Base-by-base conservation (phyloP, 2,329 filamentous ascomycete species). In the Aspergillus fumigatus region DNA sequence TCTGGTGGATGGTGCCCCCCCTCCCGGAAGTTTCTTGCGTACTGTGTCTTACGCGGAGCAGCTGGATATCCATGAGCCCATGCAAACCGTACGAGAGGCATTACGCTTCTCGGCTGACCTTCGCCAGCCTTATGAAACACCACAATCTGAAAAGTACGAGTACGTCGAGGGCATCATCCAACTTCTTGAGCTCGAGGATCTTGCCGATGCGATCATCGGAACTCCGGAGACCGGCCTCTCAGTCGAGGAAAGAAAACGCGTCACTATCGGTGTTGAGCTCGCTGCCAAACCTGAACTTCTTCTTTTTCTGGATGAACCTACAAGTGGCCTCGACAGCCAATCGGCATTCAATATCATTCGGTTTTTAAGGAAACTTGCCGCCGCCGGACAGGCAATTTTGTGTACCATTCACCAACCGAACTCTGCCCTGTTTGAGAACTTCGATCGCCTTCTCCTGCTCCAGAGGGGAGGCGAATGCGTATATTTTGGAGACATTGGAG, bases 391-490 rank as follows among this genome's bases (percentile, higher is more conserved):
- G 65, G 85, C 85, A 0, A 84, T 89, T 51, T 73, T 89, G 48
- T 87, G 85, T 65, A 89, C 86, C 0, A 88, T 88, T 51, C 86
- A 88, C 65, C 85, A 88, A 61, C 86, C 86, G 3, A 85, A 81
- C 3, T 84, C 83, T 0, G 78, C 85, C 21, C 75, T 88, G 1
- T 84, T 88, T 54, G 79, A 86, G 58, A 80, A 88, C 62, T 89
- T 89, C 68, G 86, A 88, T 66, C 86, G 85, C 74, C 81, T 88
- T 1, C 77, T 89, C 0, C 81, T 84, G 1, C 77, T 88, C 10
- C 84, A 85, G 56, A 82, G 79, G 1, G 84, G 84, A 9, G 85
- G 84, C 19, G 85, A 86, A 65, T 85, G 83, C 0, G 86, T 87
- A 62, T 89, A 89, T 70, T 89, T 89, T 58, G 87, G 87, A 4